phyloP scores from a whole-genome alignment of 192 early-diverging fungal genomes.

The Diversispora eburnea region DNA sequence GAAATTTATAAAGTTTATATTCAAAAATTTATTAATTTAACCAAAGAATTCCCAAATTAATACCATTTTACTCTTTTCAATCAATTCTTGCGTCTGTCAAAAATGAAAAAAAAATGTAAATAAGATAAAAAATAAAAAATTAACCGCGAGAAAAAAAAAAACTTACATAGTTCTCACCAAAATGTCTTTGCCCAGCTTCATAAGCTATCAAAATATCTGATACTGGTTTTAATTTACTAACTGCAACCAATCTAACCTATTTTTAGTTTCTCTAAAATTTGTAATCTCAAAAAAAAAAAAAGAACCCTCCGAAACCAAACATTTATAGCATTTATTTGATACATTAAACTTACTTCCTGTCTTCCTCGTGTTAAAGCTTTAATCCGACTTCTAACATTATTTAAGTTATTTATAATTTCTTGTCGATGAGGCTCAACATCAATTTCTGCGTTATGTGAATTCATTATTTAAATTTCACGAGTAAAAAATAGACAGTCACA shows the following conservation, averaged over 20 bases:
- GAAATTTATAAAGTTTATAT: no score
- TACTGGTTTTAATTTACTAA: conserved; percentile 89
- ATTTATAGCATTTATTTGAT: neutral
- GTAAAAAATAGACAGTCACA: no score
- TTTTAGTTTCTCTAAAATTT: neutral
- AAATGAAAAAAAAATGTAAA: neutral
- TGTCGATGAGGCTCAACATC: neutral
- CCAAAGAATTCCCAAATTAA: neutral
- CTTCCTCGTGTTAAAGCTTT: neutral
- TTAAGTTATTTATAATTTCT: conserved; percentile 4
- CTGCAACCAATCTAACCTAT: conserved; percentile 77
- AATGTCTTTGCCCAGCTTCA: conserved; percentile 83
- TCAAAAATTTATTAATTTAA: neutral
- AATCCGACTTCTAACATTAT: conserved; percentile 2
- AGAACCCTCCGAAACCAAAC: neutral
- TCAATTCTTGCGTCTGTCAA: conserved; percentile 86
- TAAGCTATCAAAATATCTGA: conserved; percentile 77
- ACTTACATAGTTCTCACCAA: conserved; percentile 94
- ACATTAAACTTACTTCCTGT: neutral
- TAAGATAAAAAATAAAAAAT: conserved; percentile 34
- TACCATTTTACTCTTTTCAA: conserved; percentile 78
- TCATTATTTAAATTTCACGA: no score
- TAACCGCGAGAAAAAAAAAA: neutral
- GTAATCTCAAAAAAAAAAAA: neutral
- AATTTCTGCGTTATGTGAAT: no score